Percentiles rank a stretch among this genome's conserved stretches.
These are phyloP conservation scores for Sedum album DNA, from an alignment of 164 flowering plant genomes.

Conservation along the genomic window DNA sequence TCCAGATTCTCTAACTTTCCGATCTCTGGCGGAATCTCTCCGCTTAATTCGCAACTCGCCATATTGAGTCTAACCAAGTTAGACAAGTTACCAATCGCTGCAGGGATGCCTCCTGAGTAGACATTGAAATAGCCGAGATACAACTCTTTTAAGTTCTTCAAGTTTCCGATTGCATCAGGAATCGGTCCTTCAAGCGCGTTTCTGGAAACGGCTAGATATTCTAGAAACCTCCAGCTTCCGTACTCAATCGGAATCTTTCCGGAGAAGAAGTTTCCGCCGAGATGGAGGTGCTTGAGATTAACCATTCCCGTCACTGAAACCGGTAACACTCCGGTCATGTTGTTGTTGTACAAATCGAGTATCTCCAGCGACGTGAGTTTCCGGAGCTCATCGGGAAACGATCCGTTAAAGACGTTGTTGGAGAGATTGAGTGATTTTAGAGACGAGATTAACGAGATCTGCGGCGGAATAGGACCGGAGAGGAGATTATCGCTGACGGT, in stretches of 20 bases:
- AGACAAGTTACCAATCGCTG: conserved; percentile 71
- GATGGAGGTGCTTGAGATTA: conserved; percentile 55
- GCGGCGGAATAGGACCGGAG: conserved; percentile 55
- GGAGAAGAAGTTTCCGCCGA: conserved; percentile 80
- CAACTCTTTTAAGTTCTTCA: conserved; percentile 53
- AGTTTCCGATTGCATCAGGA: conserved; percentile 71
- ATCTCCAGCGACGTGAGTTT: conserved; percentile 32
- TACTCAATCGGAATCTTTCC: conserved; percentile 67
- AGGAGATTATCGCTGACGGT: conserved; percentile 47
- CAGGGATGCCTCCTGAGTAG: conserved; percentile 65
- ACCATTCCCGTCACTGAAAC: conserved; percentile 31
- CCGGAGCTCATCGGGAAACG: conserved; percentile 44
- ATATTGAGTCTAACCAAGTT: conserved; percentile 58
- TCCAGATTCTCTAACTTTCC: conserved; percentile 69
- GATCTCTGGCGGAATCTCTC: conserved; percentile 71
- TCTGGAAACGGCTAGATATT: conserved; percentile 87
- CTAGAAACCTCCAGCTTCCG: conserved; percentile 47
- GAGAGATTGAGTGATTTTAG: conserved; percentile 66
- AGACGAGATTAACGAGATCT: conserved; percentile 28
- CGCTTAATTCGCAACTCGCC: conserved; percentile 72
- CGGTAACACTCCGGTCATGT: conserved; percentile 65
- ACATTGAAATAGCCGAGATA: conserved; percentile 72
- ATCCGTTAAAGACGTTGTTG: conserved; percentile 57
- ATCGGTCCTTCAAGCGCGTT: conserved; percentile 66
- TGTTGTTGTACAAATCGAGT: conserved; percentile 81